Conservation (phyloP, 202 grass and related monocot species). For the Schoenoplectus triqueter region DNA sequence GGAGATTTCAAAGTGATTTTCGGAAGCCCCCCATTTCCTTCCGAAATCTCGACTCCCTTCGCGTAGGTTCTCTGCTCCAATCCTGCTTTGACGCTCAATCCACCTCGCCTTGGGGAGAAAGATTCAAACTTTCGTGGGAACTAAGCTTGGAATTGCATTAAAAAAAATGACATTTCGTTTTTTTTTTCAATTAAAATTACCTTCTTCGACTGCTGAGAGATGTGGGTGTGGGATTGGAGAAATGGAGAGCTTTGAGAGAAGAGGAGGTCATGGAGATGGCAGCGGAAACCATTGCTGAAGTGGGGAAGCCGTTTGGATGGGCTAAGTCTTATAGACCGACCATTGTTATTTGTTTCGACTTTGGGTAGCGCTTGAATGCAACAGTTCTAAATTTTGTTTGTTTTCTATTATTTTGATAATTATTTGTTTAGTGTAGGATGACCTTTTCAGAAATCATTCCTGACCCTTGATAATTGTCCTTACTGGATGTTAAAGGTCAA, state of each 20-base stretch:
- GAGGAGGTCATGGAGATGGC: constrained; percentile 29
- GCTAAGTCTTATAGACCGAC: constrained; percentile 26
- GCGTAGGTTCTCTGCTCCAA: constrained; percentile 63
- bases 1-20: constrained; percentile 74
- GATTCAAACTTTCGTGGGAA: constrained; percentile 27
- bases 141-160: not conserved
- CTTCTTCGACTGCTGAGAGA: not conserved
- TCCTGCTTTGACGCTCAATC: constrained; percentile 56
- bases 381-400: not conserved
- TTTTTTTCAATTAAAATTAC: not conserved
- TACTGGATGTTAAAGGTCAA: not conserved
- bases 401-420: not conserved
- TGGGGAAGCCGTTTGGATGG: constrained; percentile 17
- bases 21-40: constrained; percentile 75
- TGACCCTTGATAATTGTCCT: not conserved
- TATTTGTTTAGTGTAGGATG: too few species aligned
- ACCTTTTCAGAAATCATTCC: not conserved
- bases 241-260: constrained; percentile 21
- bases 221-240: constrained; percentile 18
- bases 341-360: not conserved
- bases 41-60: constrained; percentile 60
- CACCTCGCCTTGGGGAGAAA: constrained; percentile 54
- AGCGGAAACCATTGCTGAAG: constrained; percentile 25
- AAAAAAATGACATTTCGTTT: not conserved
- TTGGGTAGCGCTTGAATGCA: not conserved